Base-by-base conservation (phyloP, 2,329 filamentous ascomycete species). In the Colletotrichum sansevieriae region DNA sequence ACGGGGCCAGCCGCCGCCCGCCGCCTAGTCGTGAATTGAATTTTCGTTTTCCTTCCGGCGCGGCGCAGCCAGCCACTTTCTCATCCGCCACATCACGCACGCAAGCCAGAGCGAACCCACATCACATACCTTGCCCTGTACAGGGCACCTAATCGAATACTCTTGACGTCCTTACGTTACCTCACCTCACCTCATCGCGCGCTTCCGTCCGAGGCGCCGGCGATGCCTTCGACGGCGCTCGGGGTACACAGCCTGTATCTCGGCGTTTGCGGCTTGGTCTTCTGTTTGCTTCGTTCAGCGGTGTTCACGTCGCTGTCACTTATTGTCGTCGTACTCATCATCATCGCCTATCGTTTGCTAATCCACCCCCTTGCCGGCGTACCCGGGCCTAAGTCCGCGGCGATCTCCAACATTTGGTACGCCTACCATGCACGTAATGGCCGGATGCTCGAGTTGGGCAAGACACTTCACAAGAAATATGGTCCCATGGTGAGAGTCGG, bases 401-500 rank as follows among this genome's bases (percentile, higher is more conserved):
- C 83, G 3, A 10, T 85, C 1, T 84, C 84, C 9, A 84, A 78
- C 61, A 62, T 80, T 33, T 87, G 85, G 85, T 80, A 84, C 44
- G 85, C 82, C 0, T 77, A 78, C 11, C 80, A 86, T 3, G 80
- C 81, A 2, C 78, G 82, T 9, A 78, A 82, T 41, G 85, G 85
- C 0, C 77, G 75, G 2, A 79, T 83, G 73, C 76, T 78, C 4
- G 71, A 75, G 8, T 59, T 88, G 3, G 83, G 81, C 1, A 80
- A 77, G 72, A 77, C 75, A 0, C 70, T 88, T n/a, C 85, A 87
- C 63, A 67, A 72, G 0, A 74, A 66, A 11, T 87, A 87, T 67
- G 86, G 86, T 0, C 80, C 83, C 0, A 76, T 81, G 2, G 86
- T 88, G n/a, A 80, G 86, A 0, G 81, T 88, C 8, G 83, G 83